Evolutionary conservation across 2,329 filamentous ascomycete species (phyloP), one percentile per base, ranked within the genome.

Genomic region (Trichoderma afroharzianum): DNA sequence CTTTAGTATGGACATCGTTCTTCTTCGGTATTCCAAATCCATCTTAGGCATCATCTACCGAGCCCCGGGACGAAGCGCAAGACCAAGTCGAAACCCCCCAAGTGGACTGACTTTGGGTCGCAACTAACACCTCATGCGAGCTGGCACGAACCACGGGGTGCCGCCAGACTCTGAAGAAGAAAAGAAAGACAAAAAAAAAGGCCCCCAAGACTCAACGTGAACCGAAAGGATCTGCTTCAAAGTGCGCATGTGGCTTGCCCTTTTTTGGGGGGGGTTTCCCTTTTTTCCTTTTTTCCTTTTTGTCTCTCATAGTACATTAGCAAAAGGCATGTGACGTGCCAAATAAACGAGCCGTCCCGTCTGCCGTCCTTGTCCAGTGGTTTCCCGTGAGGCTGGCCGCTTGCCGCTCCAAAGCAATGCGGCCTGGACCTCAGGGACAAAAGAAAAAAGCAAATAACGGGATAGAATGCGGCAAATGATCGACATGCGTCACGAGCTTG

Each of bases 31-130:
- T 59, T 33, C 28, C 57, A 39, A 24, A 33, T 57, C 39, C 32
- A 39, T 11, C 47, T 57, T 39, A 11, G 21, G 21, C 32, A 39
- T 26, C 30, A 39, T 39, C 50, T 24, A 55, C 30, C 30, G 14
- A 36, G 32, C 50, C n/a, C 39, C 21, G 21, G 47, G 47, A 6
- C 28, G 12, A 21, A 66, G 30, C 32, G 50, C 21, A 28, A 18
- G 3, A 26, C 26, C 30, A 50, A n/a, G 9, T 50, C 43, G 43
- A 21, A 21, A 11, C 43, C 6, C 28, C 57, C 55, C 7, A n/a
- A 59, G 63, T 55, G 47, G 47, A n/a, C 63, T 36, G 63, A 66
- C 63, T 53, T 66, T 66, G 18, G 32, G 63, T 66, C 39, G 21
- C 30, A n/a, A 24, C 47, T 53, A 64, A 47, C 21, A 55, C 9